Evolutionary conservation across 306 rosid species (phyloP).

Genomic region (Fagus crenata): DNA sequence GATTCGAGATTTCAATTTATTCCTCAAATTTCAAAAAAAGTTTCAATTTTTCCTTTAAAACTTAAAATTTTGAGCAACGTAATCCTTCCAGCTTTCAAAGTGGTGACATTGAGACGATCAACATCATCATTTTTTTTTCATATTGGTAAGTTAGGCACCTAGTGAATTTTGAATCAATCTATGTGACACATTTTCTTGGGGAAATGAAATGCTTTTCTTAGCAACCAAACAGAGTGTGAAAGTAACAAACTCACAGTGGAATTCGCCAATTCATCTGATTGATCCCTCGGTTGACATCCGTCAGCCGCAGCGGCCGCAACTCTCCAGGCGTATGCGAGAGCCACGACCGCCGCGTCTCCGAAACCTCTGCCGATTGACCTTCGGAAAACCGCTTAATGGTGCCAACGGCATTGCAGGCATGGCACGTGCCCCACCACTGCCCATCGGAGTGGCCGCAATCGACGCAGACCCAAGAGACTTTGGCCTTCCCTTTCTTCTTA

Average conservation of each 20-base stretch:
- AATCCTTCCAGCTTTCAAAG: too few species aligned
- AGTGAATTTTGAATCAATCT: too few species aligned
- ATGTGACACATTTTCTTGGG: neutral
- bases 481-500: conserved; percentile 51
- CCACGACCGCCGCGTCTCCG: conserved; percentile 63
- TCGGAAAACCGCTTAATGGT: conserved; percentile 54
- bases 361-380: conserved; percentile 39
- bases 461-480: conserved; percentile 63
- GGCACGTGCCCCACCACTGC: conserved; percentile 84
- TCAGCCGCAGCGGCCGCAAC: conserved; percentile 54
- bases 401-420: conserved; percentile 40
- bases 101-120: too few species aligned
- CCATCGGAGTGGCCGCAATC: conserved; percentile 60
- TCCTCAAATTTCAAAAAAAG: too few species aligned
- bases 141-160: too few species aligned
- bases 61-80: too few species aligned
- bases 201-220: neutral
- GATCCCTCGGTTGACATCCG: conserved; percentile 68
- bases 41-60: too few species aligned
- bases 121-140: too few species aligned
- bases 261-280: conserved; percentile 53
- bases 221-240: conserved; percentile 14
- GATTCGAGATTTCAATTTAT: too few species aligned
- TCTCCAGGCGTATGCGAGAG: conserved; percentile 46
- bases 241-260: conserved; percentile 54